phyloP scores from a whole-genome alignment of 2,329 filamentous ascomycete genomes.

The Ophiognomonia clavigignenti-juglandacearum region DNA sequence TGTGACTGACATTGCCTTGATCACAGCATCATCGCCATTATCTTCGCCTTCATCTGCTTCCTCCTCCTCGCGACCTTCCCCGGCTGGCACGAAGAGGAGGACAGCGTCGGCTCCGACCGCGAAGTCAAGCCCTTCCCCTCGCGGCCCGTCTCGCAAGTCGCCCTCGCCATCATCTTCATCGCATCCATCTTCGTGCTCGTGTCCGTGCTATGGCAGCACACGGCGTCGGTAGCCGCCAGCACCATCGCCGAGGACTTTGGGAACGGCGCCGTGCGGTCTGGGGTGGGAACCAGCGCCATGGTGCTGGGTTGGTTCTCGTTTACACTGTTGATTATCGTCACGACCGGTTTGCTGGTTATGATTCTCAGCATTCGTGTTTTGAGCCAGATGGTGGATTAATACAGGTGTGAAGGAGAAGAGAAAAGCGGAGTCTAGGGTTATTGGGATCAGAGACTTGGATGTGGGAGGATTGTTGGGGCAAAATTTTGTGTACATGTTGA shows the following conservation, averaged over 20 bases:
- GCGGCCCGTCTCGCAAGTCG: slow-evolving; percentile 85
- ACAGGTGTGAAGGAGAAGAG: not conserved
- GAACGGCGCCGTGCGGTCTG: slow-evolving; percentile 81
- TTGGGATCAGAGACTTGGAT: not conserved
- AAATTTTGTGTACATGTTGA: too few relatives aligned
- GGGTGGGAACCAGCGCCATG: slow-evolving; percentile 93
- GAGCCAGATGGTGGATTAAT: slow-evolving; percentile 49
- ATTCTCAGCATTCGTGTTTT: slow-evolving; percentile 87
- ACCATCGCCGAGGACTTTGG: slow-evolving; percentile 90
- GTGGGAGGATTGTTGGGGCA: too few relatives aligned
- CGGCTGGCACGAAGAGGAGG: slow-evolving; percentile 90
- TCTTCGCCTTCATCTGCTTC: slow-evolving; percentile 95
- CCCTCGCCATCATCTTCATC: slow-evolving; percentile 86
- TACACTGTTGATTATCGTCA: slow-evolving; percentile 87
- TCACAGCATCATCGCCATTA: slow-evolving; percentile 88
- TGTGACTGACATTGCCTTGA: too few relatives aligned
- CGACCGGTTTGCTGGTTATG: slow-evolving; percentile 92
- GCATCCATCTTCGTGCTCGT: slow-evolving; percentile 67
- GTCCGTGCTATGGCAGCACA: slow-evolving; percentile 86
- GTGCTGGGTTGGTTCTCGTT: slow-evolving; percentile 98
- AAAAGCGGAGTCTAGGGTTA: not conserved
- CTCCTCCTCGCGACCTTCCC: slow-evolving; percentile 94
- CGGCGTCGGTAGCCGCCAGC: slow-evolving; percentile 89
- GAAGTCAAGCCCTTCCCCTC: slow-evolving; percentile 94
- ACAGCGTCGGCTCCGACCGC: slow-evolving; percentile 74